A percentile compares a stretch with the other conserved stretches of the same genome.
Evolutionary conservation across 2,329 filamentous ascomycete genomes (phyloP).

Genomic region (Niveomyces coronatus): DNA sequence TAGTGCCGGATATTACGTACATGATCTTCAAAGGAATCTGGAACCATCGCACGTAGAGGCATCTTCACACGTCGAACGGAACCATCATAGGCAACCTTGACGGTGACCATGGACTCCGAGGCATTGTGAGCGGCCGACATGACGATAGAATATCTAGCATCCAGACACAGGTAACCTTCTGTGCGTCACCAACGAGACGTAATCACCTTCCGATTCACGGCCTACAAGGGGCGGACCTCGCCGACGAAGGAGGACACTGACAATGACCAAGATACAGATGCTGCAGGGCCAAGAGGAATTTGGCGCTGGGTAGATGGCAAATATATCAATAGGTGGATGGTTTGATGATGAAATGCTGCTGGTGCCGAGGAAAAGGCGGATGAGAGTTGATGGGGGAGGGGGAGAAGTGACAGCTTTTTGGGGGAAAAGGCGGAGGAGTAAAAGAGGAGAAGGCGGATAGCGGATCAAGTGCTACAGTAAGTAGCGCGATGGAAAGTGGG

Average conservation of each 20-base stretch:
- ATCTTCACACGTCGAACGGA: slow-evolving; percentile 77
- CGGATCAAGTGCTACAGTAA: too few relatives aligned
- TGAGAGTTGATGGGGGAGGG: slow-evolving; percentile 7
- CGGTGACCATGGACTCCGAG: slow-evolving; percentile 47
- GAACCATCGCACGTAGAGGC: slow-evolving; percentile 72
- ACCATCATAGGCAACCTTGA: slow-evolving; percentile 76
- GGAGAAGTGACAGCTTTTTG: background rate
- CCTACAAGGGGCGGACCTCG: too few relatives aligned
- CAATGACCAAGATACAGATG: slow-evolving; percentile 3
- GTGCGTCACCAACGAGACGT: too few relatives aligned
- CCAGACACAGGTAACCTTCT: too few relatives aligned
- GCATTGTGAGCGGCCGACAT: slow-evolving; percentile 8
- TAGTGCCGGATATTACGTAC: too few relatives aligned
- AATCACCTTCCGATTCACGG: too few relatives aligned
- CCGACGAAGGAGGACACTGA: slow-evolving; percentile 7
- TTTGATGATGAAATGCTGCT: background rate
- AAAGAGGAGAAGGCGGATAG: slow-evolving; percentile 9
- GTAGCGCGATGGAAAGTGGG: too few relatives aligned
- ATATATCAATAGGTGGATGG: background rate
- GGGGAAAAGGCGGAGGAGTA: slow-evolving; percentile 8
- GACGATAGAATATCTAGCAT: background rate
- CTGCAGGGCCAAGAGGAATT: too few relatives aligned
- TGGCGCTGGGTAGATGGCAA: too few relatives aligned
- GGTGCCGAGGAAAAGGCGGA: background rate
- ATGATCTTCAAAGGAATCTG: slow-evolving; percentile 66